Evolutionary conservation across 1,139 yeast species (phyloP), one percentile per base, ranked within the genome.

Genomic region (Taphrina confusa): DNA sequence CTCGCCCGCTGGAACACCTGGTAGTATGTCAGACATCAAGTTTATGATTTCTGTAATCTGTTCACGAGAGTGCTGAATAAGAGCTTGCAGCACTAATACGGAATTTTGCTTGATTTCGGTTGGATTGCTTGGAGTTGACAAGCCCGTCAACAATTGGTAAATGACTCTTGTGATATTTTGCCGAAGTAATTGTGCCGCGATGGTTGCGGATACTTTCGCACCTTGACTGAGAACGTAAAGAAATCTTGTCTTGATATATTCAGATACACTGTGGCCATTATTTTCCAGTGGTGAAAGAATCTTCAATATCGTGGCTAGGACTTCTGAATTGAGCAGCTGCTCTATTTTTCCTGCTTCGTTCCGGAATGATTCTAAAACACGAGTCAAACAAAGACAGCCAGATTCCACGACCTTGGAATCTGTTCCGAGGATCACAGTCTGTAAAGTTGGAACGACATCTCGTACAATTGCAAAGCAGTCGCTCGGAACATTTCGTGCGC

Each of bases 11-110:
- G 65, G 65, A 6, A 69, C 67, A 12, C 64, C 66, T 0, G 76
- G 75, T 31, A 87, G 72, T 6, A 87, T 66, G 50, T 81, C 77
- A 0, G 83, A 80, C 30, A 86, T 74, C 52, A 88, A 74, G 40
- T 80, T 77, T 22, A 89, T 71, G 25, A 85, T 76, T 23, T 82
- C 78, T 0, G 80, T 68, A 31, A 86, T 72, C 36, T 87, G 70
- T 23, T 84, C 87, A 65, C 84, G 84, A 0, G 94, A 91, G 3
- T 84, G 82, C 58, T 85, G 82, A 82, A 89, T 85, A 44, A 90
- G 73, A 0, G 88, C 82, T 67, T 87, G 95, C 44, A 85, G 78
- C 1, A 85, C 75, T 0, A 80, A 69, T 1, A 69, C 68, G 23
- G 71, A 74, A 44, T 68, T 69, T 37, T 64, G 68, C 16, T 36